phyloP scores from a whole-genome alignment of 371 early-diverging fungal genomes.

The Funneliformis caledonium region DNA sequence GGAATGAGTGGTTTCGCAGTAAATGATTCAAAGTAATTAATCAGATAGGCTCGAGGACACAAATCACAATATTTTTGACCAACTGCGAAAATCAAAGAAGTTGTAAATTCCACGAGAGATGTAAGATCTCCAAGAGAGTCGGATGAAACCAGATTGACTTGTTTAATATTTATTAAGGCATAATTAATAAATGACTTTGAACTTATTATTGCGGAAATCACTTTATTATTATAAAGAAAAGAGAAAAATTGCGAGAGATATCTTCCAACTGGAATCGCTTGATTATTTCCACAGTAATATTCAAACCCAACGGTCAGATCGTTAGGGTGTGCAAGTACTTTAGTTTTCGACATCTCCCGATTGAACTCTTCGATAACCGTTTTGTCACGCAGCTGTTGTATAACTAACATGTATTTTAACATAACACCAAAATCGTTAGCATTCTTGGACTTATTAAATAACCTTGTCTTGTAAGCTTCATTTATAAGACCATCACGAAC shows the following conservation, averaged over 20 bases:
- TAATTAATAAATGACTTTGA: constrained; percentile 10
- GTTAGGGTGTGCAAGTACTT: not conserved
- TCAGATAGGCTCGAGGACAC: constrained; percentile 19
- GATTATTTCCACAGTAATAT: constrained; percentile 1
- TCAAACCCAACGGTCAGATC: constrained; percentile 9
- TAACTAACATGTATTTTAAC: constrained; percentile 35
- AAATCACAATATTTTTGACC: constrained; percentile 36
- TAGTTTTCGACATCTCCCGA: constrained; percentile 10
- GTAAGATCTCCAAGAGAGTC: constrained; percentile 31
- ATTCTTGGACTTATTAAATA: not conserved
- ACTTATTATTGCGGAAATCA: not conserved
- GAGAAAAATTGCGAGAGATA: constrained; percentile 3
- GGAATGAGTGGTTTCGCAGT: not conserved
- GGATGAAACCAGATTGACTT: not conserved
- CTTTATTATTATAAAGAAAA: not conserved
- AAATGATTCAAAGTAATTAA: constrained; percentile 24
- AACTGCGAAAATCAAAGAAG: constrained; percentile 27
- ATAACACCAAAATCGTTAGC: not conserved
- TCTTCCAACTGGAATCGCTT: constrained; percentile 28
- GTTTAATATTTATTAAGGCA: not conserved
- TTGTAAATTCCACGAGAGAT: constrained; percentile 33
- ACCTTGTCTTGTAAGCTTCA: not conserved
- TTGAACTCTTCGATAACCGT: constrained; percentile 8
- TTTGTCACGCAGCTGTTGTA: not conserved
- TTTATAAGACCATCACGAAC: not conserved